A percentile compares a stretch with the other conserved stretches of the same genome.
Conservation (phyloP, 257 asterid species). For the Nicotiana benthamiana region DNA sequence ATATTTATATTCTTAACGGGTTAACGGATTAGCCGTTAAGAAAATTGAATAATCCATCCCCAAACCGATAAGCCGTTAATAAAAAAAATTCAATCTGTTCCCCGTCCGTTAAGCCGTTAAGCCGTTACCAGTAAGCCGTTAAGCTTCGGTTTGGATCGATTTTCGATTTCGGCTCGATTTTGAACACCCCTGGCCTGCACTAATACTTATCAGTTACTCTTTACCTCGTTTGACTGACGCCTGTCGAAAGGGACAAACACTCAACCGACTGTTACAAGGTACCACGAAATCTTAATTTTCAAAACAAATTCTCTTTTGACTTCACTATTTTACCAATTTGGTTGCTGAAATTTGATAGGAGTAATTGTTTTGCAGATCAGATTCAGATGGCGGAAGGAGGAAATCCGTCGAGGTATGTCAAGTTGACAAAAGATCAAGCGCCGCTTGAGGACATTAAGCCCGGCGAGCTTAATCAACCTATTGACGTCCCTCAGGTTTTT, state of each 20-base stretch:
- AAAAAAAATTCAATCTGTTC: too few relatives aligned
- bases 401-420: slow-evolving; percentile 77
- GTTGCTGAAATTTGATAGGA: background rate
- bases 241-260: background rate
- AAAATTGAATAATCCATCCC: too few relatives aligned
- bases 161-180: too few relatives aligned
- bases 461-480: slow-evolving; percentile 96
- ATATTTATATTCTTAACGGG: too few relatives aligned
- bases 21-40: too few relatives aligned
- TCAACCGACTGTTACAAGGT: background rate
- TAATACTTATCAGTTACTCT: slow-evolving; percentile 2
- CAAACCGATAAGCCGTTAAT: too few relatives aligned
- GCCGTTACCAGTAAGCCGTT: too few relatives aligned
- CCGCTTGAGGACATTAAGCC: slow-evolving; percentile 82
- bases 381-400: slow-evolving; percentile 76
- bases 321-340: background rate
- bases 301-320: background rate
- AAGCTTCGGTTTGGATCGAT: too few relatives aligned
- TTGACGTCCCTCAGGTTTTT: slow-evolving; percentile 76
- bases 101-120: too few relatives aligned
- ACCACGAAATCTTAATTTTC: background rate
- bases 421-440: slow-evolving; percentile 73
- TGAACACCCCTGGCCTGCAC: background rate
- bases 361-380: slow-evolving; percentile 10
- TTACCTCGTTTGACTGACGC: background rate